Percentiles rank a stretch among this genome's conserved stretches.
Evolutionary conservation across 257 asterid species (phyloP).

Genomic region (Solanum piurae): DNA sequence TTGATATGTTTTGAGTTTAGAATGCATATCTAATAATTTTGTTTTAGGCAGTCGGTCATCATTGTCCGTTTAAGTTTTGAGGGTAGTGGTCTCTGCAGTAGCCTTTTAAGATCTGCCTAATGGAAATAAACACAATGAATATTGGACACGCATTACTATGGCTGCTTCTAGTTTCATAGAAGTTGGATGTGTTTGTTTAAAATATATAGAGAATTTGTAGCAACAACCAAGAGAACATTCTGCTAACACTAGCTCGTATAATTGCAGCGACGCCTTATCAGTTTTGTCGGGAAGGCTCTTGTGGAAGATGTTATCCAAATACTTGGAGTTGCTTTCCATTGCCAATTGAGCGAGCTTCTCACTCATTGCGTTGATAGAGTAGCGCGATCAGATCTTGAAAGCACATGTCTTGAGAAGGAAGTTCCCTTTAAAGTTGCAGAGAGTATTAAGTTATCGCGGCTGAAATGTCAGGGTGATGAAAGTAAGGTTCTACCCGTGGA

Average conservation of each 20-base stretch:
- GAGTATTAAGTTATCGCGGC: slow-evolving; percentile 26
- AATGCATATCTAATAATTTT: background rate
- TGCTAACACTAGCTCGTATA: background rate
- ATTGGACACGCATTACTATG: background rate
- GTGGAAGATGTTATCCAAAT: slow-evolving; percentile 58
- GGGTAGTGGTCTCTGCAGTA: background rate
- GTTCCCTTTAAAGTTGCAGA: slow-evolving; percentile 35
- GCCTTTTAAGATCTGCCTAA: background rate
- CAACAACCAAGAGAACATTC: background rate
- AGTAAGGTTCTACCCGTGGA: slow-evolving; percentile 2
- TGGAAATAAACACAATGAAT: background rate
- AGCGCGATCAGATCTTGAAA: slow-evolving; percentile 48
- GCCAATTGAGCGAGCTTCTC: slow-evolving; percentile 43
- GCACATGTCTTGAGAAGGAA: slow-evolving; percentile 33
- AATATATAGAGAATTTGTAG: background rate
- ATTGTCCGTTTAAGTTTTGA: background rate
- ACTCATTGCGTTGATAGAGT: slow-evolving; percentile 36
- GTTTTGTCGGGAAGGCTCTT: slow-evolving; percentile 42
- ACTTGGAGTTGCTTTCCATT: slow-evolving; percentile 39
- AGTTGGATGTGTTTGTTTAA: background rate
- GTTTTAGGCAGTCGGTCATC: background rate
- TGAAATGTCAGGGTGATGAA: slow-evolving; percentile 17
- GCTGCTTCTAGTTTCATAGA: background rate
- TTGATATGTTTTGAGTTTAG: background rate
- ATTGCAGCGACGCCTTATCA: slow-evolving; percentile 54